These are phyloP conservation scores for Claviceps pazoutovae DNA, from an alignment of 2,329 filamentous ascomycete genomes.

Conservation along the genomic window DNA sequence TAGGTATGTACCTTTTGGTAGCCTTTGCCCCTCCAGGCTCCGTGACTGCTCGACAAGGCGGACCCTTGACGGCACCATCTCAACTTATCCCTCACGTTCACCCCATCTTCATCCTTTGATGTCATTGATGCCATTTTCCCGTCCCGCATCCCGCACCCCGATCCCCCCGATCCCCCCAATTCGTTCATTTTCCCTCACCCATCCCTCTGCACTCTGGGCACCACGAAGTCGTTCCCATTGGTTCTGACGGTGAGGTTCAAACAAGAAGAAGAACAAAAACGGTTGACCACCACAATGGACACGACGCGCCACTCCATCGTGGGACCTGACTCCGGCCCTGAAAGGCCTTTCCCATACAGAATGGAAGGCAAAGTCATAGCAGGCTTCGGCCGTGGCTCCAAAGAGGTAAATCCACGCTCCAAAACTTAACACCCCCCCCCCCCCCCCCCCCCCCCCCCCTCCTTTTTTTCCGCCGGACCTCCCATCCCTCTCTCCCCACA, in stretches of 20 bases:
- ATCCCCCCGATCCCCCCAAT: too few species aligned
- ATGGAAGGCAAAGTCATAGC: slow-evolving; percentile 81
- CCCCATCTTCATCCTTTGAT: neutral
- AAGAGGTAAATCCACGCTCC: slow-evolving; percentile 45
- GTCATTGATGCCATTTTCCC: neutral
- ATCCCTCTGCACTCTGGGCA: too few species aligned
- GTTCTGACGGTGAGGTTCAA: too few species aligned
- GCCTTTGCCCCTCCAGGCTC: neutral
- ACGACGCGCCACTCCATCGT: slow-evolving; percentile 49
- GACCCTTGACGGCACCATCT: neutral
- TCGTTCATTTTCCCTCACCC: too few species aligned
- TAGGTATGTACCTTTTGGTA: too few species aligned
- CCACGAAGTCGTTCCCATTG: too few species aligned
- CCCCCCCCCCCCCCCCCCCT: slow-evolving; percentile 16
- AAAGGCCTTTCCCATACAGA: slow-evolving; percentile 65
- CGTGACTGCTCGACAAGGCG: neutral
- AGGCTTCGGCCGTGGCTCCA: slow-evolving; percentile 86
- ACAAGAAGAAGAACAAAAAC: neutral
- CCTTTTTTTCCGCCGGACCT: neutral
- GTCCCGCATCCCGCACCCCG: too few species aligned
- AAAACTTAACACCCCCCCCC: slow-evolving; percentile 10
- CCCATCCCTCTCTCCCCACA: too few species aligned
- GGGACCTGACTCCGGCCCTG: slow-evolving; percentile 60
- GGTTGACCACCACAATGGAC: neutral
- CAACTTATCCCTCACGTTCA: neutral